Evolutionary conservation across 2,329 filamentous ascomycete species (phyloP).

Genomic region (Didymella glomerata): DNA sequence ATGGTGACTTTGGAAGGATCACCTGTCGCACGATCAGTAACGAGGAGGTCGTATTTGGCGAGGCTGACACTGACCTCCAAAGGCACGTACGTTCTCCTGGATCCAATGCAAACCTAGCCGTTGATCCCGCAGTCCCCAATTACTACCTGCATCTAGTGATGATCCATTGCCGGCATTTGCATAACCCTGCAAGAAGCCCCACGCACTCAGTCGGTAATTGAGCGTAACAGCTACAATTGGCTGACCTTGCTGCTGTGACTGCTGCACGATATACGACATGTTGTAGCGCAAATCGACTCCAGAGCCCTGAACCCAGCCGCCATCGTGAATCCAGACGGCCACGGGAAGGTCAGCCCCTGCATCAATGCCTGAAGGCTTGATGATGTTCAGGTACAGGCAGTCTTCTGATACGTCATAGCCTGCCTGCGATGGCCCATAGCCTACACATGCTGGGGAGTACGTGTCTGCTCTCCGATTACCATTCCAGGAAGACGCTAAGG

Average conservation of each 20-base stretch:
- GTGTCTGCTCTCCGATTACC: neutral
- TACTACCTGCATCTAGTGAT: slow-evolving; percentile 30
- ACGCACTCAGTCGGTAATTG: slow-evolving; percentile 18
- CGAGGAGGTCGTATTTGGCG: neutral
- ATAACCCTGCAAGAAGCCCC: slow-evolving; percentile 47
- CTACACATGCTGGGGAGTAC: neutral
- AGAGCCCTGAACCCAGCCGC: slow-evolving; percentile 48
- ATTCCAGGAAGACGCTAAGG: neutral
- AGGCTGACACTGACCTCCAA: slow-evolving; percentile 45
- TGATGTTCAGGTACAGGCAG: slow-evolving; percentile 35
- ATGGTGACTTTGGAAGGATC: slow-evolving; percentile 57
- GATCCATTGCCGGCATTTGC: neutral
- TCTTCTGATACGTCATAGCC: slow-evolving; percentile 35
- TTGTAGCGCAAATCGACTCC: slow-evolving; percentile 18
- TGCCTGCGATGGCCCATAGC: neutral
- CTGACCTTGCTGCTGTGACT: slow-evolving; percentile 20
- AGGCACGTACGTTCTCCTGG: slow-evolving; percentile 49
- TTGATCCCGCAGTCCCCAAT: slow-evolving; percentile 63
- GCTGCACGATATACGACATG: slow-evolving; percentile 19
- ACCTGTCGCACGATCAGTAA: slow-evolving; percentile 49
- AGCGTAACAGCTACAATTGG: slow-evolving; percentile 42
- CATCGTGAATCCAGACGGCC: slow-evolving; percentile 16
- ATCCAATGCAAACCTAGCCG: slow-evolving; percentile 62
- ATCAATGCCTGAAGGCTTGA: slow-evolving; percentile 43
- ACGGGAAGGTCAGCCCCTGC: slow-evolving; percentile 10